Percentiles rank a stretch among this genome's conserved stretches.
Conservation (phyloP, 2,329 filamentous ascomycete genomes). For the Xylariaceae sp. region DNA sequence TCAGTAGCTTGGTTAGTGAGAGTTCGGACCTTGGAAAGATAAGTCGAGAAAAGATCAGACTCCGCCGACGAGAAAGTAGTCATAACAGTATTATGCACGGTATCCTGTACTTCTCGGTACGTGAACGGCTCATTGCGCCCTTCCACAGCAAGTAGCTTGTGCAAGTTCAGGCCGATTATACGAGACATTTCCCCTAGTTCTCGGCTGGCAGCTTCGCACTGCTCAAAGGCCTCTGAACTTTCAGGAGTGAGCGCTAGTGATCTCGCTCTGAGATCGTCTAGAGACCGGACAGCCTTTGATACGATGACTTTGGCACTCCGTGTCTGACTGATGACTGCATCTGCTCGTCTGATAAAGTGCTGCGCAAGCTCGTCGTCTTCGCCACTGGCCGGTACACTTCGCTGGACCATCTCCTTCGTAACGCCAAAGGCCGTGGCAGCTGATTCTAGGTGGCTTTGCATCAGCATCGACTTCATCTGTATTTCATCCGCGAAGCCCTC, state of each 20-base stretch:
- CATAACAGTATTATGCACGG: constrained; percentile 55
- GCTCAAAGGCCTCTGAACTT: constrained; percentile 64
- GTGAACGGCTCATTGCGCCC: constrained; percentile 64
- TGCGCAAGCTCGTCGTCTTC: constrained; percentile 65
- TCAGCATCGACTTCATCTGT: constrained; percentile 69
- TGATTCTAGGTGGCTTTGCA: constrained; percentile 79
- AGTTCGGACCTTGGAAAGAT: constrained; percentile 62
- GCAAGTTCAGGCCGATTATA: constrained; percentile 62
- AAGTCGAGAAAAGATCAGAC: constrained; percentile 65
- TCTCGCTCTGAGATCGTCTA: constrained; percentile 72
- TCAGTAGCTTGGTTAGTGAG: constrained; percentile 64
- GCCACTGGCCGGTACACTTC: constrained; percentile 51
- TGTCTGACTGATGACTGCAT: constrained; percentile 68
- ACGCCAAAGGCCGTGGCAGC: constrained; percentile 46
- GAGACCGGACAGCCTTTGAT: constrained; percentile 69
- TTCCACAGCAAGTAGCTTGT: constrained; percentile 65
- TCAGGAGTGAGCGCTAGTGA: constrained; percentile 70
- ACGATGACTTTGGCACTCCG: constrained; percentile 80
- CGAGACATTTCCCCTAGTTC: constrained; percentile 64
- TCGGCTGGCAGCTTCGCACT: constrained; percentile 60
- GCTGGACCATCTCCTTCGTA: constrained; percentile 62
- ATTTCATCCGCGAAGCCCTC: constrained; percentile 74
- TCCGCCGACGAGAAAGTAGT: constrained; percentile 53
- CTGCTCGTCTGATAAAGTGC: constrained; percentile 66
- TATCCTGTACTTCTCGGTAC: constrained; percentile 60